phyloP scores from a whole-genome alignment of 352 stramenopile genomes.

The Phytophthora meadii region DNA sequence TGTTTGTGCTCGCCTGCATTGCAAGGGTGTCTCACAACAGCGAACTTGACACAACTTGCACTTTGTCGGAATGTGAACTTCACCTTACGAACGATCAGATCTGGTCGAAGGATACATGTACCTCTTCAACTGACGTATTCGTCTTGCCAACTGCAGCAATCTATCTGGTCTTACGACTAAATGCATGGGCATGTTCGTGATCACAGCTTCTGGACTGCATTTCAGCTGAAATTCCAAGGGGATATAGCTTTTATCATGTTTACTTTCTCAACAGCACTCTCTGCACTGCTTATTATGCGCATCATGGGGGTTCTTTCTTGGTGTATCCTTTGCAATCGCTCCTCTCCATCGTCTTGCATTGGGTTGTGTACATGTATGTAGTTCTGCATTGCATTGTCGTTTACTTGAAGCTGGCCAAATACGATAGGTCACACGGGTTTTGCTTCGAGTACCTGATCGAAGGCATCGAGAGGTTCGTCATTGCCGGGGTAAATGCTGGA shows the following conservation, averaged over 20 bases:
- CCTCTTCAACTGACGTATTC: not conserved
- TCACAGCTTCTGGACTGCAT: not conserved
- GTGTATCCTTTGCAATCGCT: conserved; percentile 1
- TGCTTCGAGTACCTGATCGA: conserved; percentile 41
- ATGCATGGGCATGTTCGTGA: not conserved
- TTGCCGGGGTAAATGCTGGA: conserved; percentile 7
- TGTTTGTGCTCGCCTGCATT: conserved; percentile 1
- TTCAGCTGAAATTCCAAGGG: not conserved
- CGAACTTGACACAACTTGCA: not conserved
- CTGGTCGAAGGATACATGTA: conserved; percentile 12
- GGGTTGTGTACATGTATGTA: not conserved
- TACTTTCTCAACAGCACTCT: conserved; percentile 18
- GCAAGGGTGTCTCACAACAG: conserved; percentile 10
- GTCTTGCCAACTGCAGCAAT: too few relatives aligned
- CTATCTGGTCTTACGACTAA: conserved; percentile 9
- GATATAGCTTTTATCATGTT: conserved; percentile 12
- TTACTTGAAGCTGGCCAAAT: conserved; percentile 62
- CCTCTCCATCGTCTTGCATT: conserved; percentile 15
- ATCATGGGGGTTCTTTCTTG: conserved; percentile 7
- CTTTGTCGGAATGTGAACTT: conserved; percentile 3
- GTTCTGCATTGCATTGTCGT: conserved; percentile 6
- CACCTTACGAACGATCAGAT: conserved; percentile 6
- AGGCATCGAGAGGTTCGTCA: conserved; percentile 13
- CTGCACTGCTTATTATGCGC: conserved; percentile 5
- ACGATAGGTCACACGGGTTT: conserved; percentile 61